Base-by-base conservation (phyloP, 768 basidiomycete genomes). In the Gloeostereum incarnatum region DNA sequence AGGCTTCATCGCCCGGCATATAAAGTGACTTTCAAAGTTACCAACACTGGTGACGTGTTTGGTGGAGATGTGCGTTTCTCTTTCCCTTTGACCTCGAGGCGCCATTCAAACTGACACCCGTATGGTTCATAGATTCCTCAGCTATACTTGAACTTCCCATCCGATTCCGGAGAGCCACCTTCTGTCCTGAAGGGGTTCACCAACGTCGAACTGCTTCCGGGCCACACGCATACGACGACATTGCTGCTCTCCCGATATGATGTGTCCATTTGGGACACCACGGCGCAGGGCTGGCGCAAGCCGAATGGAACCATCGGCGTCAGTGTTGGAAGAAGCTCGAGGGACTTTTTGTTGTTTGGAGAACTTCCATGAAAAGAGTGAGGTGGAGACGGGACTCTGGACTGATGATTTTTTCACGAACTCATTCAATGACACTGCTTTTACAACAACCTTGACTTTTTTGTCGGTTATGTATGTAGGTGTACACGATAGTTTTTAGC, bases 231-330 rank as follows among this genome's bases (percentile, higher is more conserved):
- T 41, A 54, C 44, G 6, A 74, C 77, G 2, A 66, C 61, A 5
- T 66, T 88, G 47, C 68, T 63, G 6, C 61, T 88, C 22, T 78
- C 82, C 10, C 65, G 80, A 24, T 78, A 84, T 47, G 79, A 83
- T 45, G 48, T 86, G 47, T 81, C 76, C 16, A 68, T 85, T 39
- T 90, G 86, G 89, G 83, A 90, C 54, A 72, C 70, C 1, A 69
- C 57, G 7, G 62, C 65, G 18, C 88, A 91, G 55, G 76, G 81
- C 2, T 91, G 89, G 87, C 62, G 63, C 44, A 74, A 71, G 45
- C 86, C 88, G 1, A 49, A 57, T 2, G 87, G 85, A 1, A 64
- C 52, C 29, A 77, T 84, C 49, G 59, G 59, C 16, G 66, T 91
- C 35, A 69, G 73, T 4, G 59, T 87, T 26, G 84, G 84, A 13